Evolutionary conservation across 106 monocot species (phyloP), one percentile per base, ranked within the genome.

Genomic region (Dendrobium chrysotoxum): DNA sequence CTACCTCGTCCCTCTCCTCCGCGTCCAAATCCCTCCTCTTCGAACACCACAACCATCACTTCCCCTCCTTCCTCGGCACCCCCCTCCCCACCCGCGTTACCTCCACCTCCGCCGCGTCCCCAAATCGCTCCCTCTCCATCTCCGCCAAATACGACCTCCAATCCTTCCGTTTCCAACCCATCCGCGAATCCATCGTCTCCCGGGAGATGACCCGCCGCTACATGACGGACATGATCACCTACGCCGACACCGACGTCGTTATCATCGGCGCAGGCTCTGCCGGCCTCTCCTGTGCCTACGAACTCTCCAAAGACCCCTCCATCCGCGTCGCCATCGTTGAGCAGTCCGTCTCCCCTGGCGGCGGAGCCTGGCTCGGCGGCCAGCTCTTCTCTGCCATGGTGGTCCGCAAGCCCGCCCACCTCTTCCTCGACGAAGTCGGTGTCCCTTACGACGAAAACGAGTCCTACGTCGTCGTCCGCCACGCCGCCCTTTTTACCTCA

Each of bases 381-480:
- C 96, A 96, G 93, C 91, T 96, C 66, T 96, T 96, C 90, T 96
- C 96, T 39, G 88, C 96, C 85, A 96, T 96, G 96, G 82, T 96
- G 45, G 93, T 96, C 79, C 96, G 96, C 86, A 94, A 96, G 85
- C 96, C 96, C 21, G 96, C 93, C 26, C 92, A 96, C 53, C 81
- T 87, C 55, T 96, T 96, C 87, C 93, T 96, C 45, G 92, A 90
- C 78, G 96, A 96, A 80, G 44, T 94, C 55, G 86, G 87, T 25
- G 87, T 96, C 61, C 77, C 85, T 4, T 96, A 93, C 82, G 93
- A 96, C 78, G 92, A 96, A 61, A 65, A 72, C 61, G 96, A 92
- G 57, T 78, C 70, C 79, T 96, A 96, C 87, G 96, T 96, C 47
- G 96, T 96, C 41, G 84, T 96, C 80, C 85, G 81, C 75, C 96